These are phyloP conservation scores for Chiua sp. DNA, from an alignment of 1,284 basidiomycete genomes.

Conservation along the genomic window DNA sequence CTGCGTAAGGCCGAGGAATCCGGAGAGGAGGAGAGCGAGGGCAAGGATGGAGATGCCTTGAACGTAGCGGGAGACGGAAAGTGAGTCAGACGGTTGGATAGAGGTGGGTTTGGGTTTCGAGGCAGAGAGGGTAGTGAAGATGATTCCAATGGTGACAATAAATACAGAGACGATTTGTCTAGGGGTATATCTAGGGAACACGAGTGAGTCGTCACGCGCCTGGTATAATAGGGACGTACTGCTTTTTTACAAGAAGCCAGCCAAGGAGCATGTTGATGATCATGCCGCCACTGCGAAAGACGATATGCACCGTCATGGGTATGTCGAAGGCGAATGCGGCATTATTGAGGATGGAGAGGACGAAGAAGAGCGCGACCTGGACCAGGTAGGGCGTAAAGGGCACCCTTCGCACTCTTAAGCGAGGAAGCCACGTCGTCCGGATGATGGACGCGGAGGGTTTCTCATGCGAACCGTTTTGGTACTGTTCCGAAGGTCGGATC, in stretches of 20 bases:
- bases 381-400: slow-evolving; percentile 79
- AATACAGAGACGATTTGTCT: slow-evolving; percentile 77
- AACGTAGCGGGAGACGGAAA: slow-evolving; percentile 55
- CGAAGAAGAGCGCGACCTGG: slow-evolving; percentile 86
- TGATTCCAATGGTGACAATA: slow-evolving; percentile 82
- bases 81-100: slow-evolving; percentile 17
- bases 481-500: too few relatives aligned
- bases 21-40: slow-evolving; percentile 81
- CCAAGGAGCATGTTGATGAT: slow-evolving; percentile 83
- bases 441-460: too few relatives aligned
- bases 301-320: slow-evolving; percentile 94
- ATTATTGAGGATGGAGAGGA: slow-evolving; percentile 89
- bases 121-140: slow-evolving; percentile 84
- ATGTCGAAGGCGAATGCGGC: slow-evolving; percentile 87
- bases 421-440: slow-evolving; percentile 40
- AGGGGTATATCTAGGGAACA: slow-evolving; percentile 60
- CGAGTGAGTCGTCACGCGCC: background rate
- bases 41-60: slow-evolving; percentile 78
- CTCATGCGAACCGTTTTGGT: too few relatives aligned
- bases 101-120: slow-evolving; percentile 40
- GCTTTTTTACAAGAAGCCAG: slow-evolving; percentile 60
- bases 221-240: slow-evolving; percentile 5
- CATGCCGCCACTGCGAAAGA: slow-evolving; percentile 92
- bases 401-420: slow-evolving; percentile 66
- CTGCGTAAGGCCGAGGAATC: slow-evolving; percentile 86